Evolutionary conservation across 805 yeast species (phyloP).

Genomic region (Citeromyces nyonsensis): DNA sequence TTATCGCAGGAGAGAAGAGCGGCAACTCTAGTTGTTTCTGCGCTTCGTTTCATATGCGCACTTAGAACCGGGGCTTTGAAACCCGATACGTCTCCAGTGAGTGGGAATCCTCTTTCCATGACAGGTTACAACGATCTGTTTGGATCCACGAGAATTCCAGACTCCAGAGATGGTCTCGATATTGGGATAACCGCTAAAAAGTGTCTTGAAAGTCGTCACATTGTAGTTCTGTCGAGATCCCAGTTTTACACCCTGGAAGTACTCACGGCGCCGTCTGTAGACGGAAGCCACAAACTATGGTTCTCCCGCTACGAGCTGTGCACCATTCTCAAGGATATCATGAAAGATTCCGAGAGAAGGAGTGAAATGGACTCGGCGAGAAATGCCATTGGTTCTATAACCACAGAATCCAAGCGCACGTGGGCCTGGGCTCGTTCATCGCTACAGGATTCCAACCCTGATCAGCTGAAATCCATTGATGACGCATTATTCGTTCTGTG

Average conservation of each 20-base stretch:
- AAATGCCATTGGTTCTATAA: slow-evolving; percentile 34
- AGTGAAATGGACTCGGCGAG: slow-evolving; percentile 22
- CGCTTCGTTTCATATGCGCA: slow-evolving; percentile 49
- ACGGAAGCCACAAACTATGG: slow-evolving; percentile 24
- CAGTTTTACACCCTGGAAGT: slow-evolving; percentile 36
- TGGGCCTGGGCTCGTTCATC: slow-evolving; percentile 32
- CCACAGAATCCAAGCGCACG: slow-evolving; percentile 31
- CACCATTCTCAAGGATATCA: slow-evolving; percentile 22
- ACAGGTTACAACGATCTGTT: slow-evolving; percentile 49
- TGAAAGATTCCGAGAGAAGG: slow-evolving; percentile 18
- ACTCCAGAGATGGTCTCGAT: slow-evolving; percentile 7
- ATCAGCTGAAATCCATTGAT: slow-evolving; percentile 23
- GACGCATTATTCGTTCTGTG: slow-evolving; percentile 34
- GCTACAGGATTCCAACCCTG: slow-evolving; percentile 20
- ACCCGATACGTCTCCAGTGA: slow-evolving; percentile 41
- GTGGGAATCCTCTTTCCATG: slow-evolving; percentile 45
- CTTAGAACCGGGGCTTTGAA: slow-evolving; percentile 35
- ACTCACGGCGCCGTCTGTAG: slow-evolving; percentile 16
- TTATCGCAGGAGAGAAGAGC: slow-evolving; percentile 59
- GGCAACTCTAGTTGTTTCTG: slow-evolving; percentile 47
- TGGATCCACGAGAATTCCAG: slow-evolving; percentile 50
- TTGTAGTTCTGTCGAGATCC: slow-evolving; percentile 31
- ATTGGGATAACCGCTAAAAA: slow-evolving; percentile 22
- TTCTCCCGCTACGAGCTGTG: slow-evolving; percentile 36
- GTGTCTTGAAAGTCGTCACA: slow-evolving; percentile 25